These are phyloP conservation scores for Colletotrichum tabaci DNA, from an alignment of 2,329 filamentous ascomycete species.

Conservation along the genomic window DNA sequence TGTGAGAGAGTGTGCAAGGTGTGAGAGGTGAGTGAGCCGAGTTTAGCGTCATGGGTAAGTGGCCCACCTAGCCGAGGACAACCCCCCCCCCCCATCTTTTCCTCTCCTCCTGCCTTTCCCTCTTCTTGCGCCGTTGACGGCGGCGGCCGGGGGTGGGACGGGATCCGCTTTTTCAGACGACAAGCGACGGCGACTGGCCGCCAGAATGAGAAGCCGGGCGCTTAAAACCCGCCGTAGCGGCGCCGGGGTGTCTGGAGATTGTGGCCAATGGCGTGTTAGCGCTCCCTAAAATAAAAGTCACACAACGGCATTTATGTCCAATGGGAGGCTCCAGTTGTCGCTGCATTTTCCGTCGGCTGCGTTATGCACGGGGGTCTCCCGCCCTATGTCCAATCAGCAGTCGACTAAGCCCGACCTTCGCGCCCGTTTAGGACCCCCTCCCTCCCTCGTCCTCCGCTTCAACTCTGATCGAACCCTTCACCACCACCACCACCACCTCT, in stretches of 20 bases:
- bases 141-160: conserved; percentile 17
- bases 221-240: conserved; percentile 37
- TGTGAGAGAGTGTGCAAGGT: conserved; percentile 15
- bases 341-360: conserved; percentile 24
- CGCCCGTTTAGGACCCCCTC: conserved; percentile 25
- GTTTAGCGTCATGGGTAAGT: conserved; percentile 23
- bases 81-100: conserved; percentile 21
- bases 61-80: conserved; percentile 17
- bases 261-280: conserved; percentile 48
- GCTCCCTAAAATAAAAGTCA: conserved; percentile 46
- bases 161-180: conserved; percentile 27
- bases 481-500: background rate
- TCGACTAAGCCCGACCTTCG: conserved; percentile 26
- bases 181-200: conserved; percentile 37
- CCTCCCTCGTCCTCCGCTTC: conserved; percentile 6
- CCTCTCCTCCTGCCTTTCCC: conserved; percentile 16
- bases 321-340: conserved; percentile 42
- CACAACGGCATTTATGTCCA: conserved; percentile 50
- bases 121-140: conserved; percentile 35
- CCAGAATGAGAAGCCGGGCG: conserved; percentile 32
- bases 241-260: conserved; percentile 19
- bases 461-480: conserved; percentile 17
- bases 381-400: conserved; percentile 25
- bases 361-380: conserved; percentile 28
- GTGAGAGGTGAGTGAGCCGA: conserved; percentile 39